Base-by-base conservation (phyloP, 805 yeast species). In the Candida broadrunensis region DNA sequence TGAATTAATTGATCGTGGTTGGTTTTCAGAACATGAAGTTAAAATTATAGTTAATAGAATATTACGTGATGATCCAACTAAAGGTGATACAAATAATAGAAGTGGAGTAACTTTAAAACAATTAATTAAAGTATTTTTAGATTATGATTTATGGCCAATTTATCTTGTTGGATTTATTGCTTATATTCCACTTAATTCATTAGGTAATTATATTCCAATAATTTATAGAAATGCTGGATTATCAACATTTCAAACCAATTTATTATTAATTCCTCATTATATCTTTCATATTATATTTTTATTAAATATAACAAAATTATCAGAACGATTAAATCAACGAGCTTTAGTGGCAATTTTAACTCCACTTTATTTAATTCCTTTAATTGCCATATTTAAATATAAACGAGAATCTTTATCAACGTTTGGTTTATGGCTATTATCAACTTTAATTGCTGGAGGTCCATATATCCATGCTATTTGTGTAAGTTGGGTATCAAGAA, bases 241-340 rank as follows among this genome's bases (percentile, higher is more conserved):
- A 41, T 30, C 61, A 25, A 74, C 81, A 0, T 72, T 78, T 52
- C 58, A 70, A 33, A 71, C 77, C 21, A 78, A 76, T 46, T 56
- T 77, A 32, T 57, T 80, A 33, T 59, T 75, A 4, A 77, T 80
- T 38, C 84, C 85, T 1, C 63, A 67, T 37, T 62, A 64, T 35
- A 53, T 67, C 19, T 48, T 54, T 11, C 43, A 38, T 14, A 50
- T 63, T 12, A 19, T 46, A 16, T 56, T 43, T 35, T 51, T 56
- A 48, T 51, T 45, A 8, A 35, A 37, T 11, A 35, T 61, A 20
- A 38, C 59, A 11, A 41, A 52, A 47, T 32, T 60, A n/a, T 51
- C 65, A 8, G 58, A 51, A 34, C 39, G 41, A 32, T 23, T 53
- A 29, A 50, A 53, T 31, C 54, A 54, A 33, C 35, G 71, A 20